Base-by-base conservation (phyloP, 257 asterid genomes). In the Solanum phureja region DNA sequence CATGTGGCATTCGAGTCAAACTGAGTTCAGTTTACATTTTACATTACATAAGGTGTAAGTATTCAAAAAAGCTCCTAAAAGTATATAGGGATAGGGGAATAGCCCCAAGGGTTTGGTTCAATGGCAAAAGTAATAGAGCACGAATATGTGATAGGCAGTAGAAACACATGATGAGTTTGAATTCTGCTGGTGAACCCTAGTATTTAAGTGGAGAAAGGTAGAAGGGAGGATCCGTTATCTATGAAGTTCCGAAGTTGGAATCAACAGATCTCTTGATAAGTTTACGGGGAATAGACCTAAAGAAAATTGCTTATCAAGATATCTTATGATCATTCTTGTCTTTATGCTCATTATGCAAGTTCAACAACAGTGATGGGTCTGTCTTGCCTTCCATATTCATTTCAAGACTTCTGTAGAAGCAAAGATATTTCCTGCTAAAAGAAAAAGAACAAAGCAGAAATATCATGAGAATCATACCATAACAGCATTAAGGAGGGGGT, bases 391-490 rank as follows among this genome's bases (percentile, higher is more conserved):
- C 85, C 42, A 29, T 64, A 2, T 27, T 29, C 68, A 31, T 46
- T 29, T 81, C 68, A 46, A 29, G 68, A 81, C 68, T 81, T 29
- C 68, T 27, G 49, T 27, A 81, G 85, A 81, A 81, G 29, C 18
- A 81, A 81, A 46, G 29, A 19, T 81, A 29, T 81, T 81, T 81
- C 40, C 68, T 16, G 27, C 44, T n/a, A 29, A 81, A 49, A 18
- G 69, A 79, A 40, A 86, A 33, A 71, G 40, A 14, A 21, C 44
- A 69, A 58, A 24, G 40, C 58, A 75, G 24, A 58, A 94, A 46
- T 93, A 97, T 98, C 74, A 87, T 92, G 77, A 92, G 95, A 85
- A 19, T 58, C 95, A 37, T 95, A 97, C 99, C 83, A 87, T 93
- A 82, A 94, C 87, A 90, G 96, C 98, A 75, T 88, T 86, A 64